Evolutionary conservation across 208 protist species (phyloP), one percentile per base, ranked within the genome.

Genomic region (Trypanosoma grayi): DNA sequence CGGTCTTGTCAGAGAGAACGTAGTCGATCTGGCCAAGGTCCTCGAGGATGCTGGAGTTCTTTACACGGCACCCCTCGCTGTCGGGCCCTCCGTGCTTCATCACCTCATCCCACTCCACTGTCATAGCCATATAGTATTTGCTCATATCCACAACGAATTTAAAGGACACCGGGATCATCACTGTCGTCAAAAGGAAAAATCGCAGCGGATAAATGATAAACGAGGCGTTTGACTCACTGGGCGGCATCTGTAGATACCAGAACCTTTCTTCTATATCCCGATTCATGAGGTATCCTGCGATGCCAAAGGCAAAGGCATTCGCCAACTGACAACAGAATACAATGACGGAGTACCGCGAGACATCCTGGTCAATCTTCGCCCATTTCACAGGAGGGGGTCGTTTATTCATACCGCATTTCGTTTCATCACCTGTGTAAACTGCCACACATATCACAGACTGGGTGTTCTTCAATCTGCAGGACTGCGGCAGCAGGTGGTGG

Each of bases 81-180:
- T 56, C 25, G 10, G 36, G 33, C 22, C 33, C 51, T 20, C 71
- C 39, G 45, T 98, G 77, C 37, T 81, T 81, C 84, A 98, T 97
- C 2, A 75, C 34, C 20, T 44, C 46, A 73, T 99, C 97, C 85
- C 93, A 95, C 58, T 92, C 87, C 11, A 98, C 97, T 11, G 64
- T 65, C 60, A 79, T 68, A 2, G 94, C 67, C 78, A 98, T 97
- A 59, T 92, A 85, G 58, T 97, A 96, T 75, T 98, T 98, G 44
- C 76, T 92, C 48, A 98, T 86, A 73, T 98, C 94, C 11, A 97
- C 75, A 27, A 92, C 93, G 52, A 98, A 97, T 66, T 99, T 98
- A 53, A 99, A 93, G 20, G 93, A 98, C 13, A 98, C 90, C 7
- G 97, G 97, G 43, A 98, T 98, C 83, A 99, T 98, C 14, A 97